A percentile compares a stretch with the other conserved stretches of the same genome.
Conservation (phyloP, 2,329 filamentous ascomycete species). For the Alternaria arbusti region DNA sequence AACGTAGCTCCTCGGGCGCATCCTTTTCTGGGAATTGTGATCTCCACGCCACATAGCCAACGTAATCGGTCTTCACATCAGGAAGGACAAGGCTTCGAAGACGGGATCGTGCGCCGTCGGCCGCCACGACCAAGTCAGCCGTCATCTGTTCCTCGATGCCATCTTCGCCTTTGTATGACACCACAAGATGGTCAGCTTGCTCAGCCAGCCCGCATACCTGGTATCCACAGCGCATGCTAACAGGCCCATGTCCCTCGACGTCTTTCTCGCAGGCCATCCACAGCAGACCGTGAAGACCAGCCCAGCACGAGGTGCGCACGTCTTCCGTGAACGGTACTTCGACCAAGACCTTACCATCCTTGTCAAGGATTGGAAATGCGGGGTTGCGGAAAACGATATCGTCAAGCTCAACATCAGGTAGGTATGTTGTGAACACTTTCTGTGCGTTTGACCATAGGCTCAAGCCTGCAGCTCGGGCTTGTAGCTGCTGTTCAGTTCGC, state of each 20-base stretch:
- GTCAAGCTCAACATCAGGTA: slow-evolving; percentile 9
- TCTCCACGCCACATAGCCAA: slow-evolving; percentile 29
- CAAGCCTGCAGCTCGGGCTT: slow-evolving; percentile 24
- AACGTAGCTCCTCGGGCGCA: slow-evolving; percentile 11
- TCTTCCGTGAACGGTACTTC: slow-evolving; percentile 7
- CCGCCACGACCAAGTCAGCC: slow-evolving; percentile 23
- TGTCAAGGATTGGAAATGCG: slow-evolving; percentile 15
- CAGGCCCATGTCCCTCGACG: neutral
- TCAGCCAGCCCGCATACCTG: slow-evolving; percentile 10
- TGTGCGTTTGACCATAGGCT: slow-evolving; percentile 21
- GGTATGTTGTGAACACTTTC: slow-evolving; percentile 14
- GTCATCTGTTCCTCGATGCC: neutral
- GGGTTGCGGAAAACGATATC: slow-evolving; percentile 12
- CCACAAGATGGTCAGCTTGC: neutral
- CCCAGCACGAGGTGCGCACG: slow-evolving; percentile 24
- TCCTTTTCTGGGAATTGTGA: slow-evolving; percentile 11
- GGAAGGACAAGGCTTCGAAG: slow-evolving; percentile 18
- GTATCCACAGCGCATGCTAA: slow-evolving; percentile 7
- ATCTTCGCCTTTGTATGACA: slow-evolving; percentile 2
- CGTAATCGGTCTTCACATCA: slow-evolving; percentile 17
- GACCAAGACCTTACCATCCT: slow-evolving; percentile 7
- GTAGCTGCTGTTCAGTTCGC: slow-evolving; percentile 11
- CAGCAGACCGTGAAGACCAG: slow-evolving; percentile 15
- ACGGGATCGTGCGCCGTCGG: slow-evolving; percentile 23
- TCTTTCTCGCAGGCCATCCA: slow-evolving; percentile 10